phyloP scores from a whole-genome alignment of 2,329 filamentous ascomycete genomes.

The Ascomycota sp. region DNA sequence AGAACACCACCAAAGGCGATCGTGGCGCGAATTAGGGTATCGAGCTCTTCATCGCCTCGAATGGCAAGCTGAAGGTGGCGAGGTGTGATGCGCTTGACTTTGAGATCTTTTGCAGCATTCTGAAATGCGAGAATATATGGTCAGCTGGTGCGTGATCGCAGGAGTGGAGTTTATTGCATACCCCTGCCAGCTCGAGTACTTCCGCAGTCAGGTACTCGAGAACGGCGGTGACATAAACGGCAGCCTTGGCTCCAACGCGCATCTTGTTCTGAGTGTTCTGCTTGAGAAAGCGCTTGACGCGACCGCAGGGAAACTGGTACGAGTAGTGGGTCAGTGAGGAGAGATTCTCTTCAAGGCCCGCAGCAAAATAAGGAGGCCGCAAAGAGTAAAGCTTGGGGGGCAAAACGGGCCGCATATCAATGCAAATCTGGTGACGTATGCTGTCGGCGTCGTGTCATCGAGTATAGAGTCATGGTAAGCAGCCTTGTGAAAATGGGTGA shows the following conservation, averaged over 20 bases:
- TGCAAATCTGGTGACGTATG: too few species aligned
- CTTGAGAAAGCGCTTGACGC: constrained; percentile 99
- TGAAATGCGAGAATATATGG: constrained; percentile 9
- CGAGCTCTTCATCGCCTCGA: constrained; percentile 91
- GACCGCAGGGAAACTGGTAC: constrained; percentile 81
- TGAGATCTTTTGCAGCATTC: constrained; percentile 97
- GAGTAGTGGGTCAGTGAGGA: constrained; percentile 5
- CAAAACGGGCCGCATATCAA: too few species aligned
- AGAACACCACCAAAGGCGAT: constrained; percentile 97
- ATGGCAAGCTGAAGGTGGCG: constrained; percentile 95
- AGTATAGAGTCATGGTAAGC: neutral
- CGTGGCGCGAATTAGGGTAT: constrained; percentile 89
- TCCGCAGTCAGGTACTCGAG: constrained; percentile 95
- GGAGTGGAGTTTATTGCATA: constrained; percentile 17
- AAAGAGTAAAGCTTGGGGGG: too few species aligned
- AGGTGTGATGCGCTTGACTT: constrained; percentile 98
- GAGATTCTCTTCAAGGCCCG: too few species aligned
- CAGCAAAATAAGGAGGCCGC: too few species aligned
- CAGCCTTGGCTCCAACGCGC: constrained; percentile 95
- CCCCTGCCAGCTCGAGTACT: constrained; percentile 87
- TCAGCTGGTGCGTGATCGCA: too few species aligned
- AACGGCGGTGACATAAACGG: constrained; percentile 93
- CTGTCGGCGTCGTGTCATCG: too few species aligned
- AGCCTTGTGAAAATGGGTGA: constrained; percentile 1
- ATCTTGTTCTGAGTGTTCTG: constrained; percentile 99